Conservation (phyloP, 1,139 yeast species). For the Arxiozyma bovina region DNA sequence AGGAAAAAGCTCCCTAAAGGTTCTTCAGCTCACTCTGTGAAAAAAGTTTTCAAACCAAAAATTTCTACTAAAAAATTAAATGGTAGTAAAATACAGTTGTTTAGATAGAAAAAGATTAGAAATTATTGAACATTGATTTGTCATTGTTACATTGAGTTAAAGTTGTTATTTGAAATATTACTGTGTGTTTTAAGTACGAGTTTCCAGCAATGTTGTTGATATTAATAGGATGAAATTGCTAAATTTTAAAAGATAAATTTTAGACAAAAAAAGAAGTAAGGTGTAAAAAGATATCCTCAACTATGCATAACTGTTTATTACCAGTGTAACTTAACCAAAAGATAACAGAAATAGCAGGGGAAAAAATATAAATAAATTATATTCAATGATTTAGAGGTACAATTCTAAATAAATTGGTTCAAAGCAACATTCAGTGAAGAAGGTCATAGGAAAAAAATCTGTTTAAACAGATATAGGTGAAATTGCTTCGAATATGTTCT, state of each 20-base stretch:
- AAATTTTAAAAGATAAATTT: too few species aligned
- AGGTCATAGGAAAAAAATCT: not conserved
- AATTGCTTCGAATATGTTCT: not conserved
- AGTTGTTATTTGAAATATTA: not conserved
- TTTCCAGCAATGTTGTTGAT: not conserved
- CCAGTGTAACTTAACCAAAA: too few species aligned
- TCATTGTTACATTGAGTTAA: not conserved
- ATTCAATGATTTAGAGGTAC: not conserved
- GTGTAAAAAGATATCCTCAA: too few species aligned
- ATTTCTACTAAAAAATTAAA: not conserved
- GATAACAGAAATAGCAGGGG: too few species aligned
- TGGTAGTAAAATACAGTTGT: not conserved
- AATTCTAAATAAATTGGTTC: not conserved
- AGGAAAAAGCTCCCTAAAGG: slow-evolving; percentile 21
- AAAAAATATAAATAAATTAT: not conserved
- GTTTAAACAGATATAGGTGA: slow-evolving; percentile 1
- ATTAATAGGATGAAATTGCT: not conserved
- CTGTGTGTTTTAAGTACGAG: too few species aligned
- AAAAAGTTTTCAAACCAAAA: not conserved
- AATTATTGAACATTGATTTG: not conserved
- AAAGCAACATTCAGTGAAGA: not conserved
- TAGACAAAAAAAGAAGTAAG: too few species aligned
- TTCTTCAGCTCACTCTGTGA: not conserved
- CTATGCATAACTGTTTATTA: too few species aligned
- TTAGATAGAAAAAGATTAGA: not conserved